A percentile compares a stretch with the other conserved stretches of the same genome.
Conservation (phyloP, 2,329 filamentous ascomycete species). For the Cercospora citrullina region DNA sequence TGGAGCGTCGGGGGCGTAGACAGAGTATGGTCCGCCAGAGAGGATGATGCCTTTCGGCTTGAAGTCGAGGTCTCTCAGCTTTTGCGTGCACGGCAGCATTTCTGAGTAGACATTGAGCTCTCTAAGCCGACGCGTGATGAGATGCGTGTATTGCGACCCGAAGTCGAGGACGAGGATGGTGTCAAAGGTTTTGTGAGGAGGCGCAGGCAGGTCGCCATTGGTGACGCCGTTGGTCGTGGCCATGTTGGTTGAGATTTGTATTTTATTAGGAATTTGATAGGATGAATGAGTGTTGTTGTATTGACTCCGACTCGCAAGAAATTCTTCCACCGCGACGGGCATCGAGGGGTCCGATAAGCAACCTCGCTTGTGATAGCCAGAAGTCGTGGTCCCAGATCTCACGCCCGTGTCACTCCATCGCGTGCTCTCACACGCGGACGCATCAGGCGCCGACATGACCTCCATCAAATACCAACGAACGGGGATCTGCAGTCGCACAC, state of each 20-base stretch:
- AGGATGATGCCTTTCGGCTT: conserved; percentile 83
- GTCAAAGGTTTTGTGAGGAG: conserved; percentile 57
- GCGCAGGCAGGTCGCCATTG: conserved; percentile 45
- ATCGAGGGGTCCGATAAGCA: background rate
- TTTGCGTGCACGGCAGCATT: conserved; percentile 84
- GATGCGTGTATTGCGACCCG: conserved; percentile 70
- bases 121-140: conserved; percentile 73
- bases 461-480: background rate
- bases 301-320: conserved; percentile 5
- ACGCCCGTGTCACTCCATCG: background rate
- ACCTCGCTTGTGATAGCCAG: conserved; percentile 14
- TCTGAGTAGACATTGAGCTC: conserved; percentile 81
- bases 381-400: background rate
- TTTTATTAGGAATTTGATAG: background rate
- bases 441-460: conserved; percentile 3
- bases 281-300: background rate
- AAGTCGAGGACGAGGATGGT: conserved; percentile 74
- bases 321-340: conserved; percentile 3
- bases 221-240: conserved; percentile 31
- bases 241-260: conserved; percentile 24
- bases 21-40: conserved; percentile 71
- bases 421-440: background rate
- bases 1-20: conserved; percentile 75
- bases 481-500: background rate
- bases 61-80: conserved; percentile 72